Evolutionary conservation across 2,329 filamentous ascomycete genomes (phyloP).

Genomic region (Hymenoscyphus linearis): DNA sequence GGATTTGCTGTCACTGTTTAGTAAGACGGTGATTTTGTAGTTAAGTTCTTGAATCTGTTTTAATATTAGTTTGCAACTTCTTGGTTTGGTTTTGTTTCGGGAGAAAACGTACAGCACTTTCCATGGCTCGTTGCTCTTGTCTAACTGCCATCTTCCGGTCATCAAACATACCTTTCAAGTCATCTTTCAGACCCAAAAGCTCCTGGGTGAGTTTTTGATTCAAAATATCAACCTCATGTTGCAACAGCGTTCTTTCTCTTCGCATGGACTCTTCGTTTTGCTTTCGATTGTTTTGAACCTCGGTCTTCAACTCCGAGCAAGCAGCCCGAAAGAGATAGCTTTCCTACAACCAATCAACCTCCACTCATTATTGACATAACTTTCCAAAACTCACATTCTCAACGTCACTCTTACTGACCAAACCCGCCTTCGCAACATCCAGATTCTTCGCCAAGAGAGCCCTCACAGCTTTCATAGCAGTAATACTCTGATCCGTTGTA

Average conservation of each 20-base stretch:
- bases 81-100: background rate
- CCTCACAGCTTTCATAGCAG: slow-evolving; percentile 88
- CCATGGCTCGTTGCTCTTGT: slow-evolving; percentile 79
- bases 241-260: slow-evolving; percentile 75
- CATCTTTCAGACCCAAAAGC: slow-evolving; percentile 74
- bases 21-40: slow-evolving; percentile 87
- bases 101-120: slow-evolving; percentile 61
- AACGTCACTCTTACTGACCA: slow-evolving; percentile 87
- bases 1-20: slow-evolving; percentile 86
- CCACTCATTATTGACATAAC: background rate
- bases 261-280: slow-evolving; percentile 75
- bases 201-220: slow-evolving; percentile 83
- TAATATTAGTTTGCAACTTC: background rate
- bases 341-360: slow-evolving; percentile 44
- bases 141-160: slow-evolving; percentile 89
- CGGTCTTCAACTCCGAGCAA: slow-evolving; percentile 84
- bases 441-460: slow-evolving; percentile 72
- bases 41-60: slow-evolving; percentile 81
- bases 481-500: slow-evolving; percentile 67
- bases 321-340: slow-evolving; percentile 91
- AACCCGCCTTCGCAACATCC: slow-evolving; percentile 68
- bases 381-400: slow-evolving; percentile 58
- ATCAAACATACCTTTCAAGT: slow-evolving; percentile 93
- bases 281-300: slow-evolving; percentile 73
- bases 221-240: slow-evolving; percentile 93